These are phyloP conservation scores for Trichoderma sp. DNA, from an alignment of 2,329 filamentous ascomycete species.

Conservation along the genomic window DNA sequence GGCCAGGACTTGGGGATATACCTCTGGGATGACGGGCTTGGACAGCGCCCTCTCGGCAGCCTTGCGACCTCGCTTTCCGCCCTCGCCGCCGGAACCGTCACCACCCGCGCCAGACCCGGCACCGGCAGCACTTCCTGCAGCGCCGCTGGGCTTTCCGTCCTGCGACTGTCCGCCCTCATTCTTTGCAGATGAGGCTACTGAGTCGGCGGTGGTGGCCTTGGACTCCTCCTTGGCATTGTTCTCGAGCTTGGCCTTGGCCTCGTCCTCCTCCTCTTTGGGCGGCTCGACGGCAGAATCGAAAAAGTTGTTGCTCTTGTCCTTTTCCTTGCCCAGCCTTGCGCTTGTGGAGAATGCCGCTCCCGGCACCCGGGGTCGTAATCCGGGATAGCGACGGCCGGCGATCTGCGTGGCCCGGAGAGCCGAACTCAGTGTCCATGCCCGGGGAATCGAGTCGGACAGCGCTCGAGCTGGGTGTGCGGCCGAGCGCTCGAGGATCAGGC, in stretches of 20 bases:
- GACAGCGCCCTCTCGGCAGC: constrained; percentile 72
- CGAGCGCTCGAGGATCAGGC: constrained; percentile 39
- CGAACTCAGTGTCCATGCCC: constrained; percentile 31
- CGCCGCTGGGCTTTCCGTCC: constrained; percentile 51
- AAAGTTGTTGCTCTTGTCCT: constrained; percentile 46
- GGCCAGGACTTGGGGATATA: constrained; percentile 96
- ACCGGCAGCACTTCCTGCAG: constrained; percentile 52
- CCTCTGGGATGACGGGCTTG: constrained; percentile 87
- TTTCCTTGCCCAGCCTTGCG: constrained; percentile 36
- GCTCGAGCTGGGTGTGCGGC: constrained; percentile 29
- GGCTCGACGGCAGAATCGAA: constrained; percentile 50
- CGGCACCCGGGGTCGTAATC: constrained; percentile 29
- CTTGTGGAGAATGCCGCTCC: constrained; percentile 40
- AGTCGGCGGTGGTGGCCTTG: constrained; percentile 40
- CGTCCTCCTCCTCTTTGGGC: constrained; percentile 50
- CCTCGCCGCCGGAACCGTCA: constrained; percentile 57
- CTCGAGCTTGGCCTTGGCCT: constrained; percentile 50
- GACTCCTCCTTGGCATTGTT: constrained; percentile 48
- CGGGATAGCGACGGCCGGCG: constrained; percentile 34
- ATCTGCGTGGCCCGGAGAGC: constrained; percentile 31
- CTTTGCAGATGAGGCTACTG: constrained; percentile 43
- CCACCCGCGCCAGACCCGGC: constrained; percentile 48
- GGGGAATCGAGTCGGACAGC: constrained; percentile 27
- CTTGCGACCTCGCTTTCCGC: constrained; percentile 71
- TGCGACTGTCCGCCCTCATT: constrained; percentile 37